These are phyloP conservation scores for Colletotrichum sp. DNA, from an alignment of 2,329 filamentous ascomycete genomes.

Conservation along the genomic window DNA sequence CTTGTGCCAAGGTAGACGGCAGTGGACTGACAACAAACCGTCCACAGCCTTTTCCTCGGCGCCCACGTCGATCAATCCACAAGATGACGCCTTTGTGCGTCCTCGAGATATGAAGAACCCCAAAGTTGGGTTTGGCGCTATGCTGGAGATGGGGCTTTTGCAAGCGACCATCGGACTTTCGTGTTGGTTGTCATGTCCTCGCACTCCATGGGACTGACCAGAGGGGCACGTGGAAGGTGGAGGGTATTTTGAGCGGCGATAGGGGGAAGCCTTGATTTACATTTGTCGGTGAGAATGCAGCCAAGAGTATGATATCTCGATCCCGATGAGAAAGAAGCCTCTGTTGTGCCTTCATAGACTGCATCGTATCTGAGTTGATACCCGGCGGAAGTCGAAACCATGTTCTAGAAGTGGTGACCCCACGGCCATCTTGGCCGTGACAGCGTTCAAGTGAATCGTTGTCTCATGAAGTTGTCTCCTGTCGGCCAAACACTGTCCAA, in stretches of 20 bases:
- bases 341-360: not conserved
- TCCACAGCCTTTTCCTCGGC: not conserved
- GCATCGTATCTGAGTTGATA: not conserved
- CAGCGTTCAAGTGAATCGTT: not conserved
- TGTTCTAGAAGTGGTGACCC: not conserved
- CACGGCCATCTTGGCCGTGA: not conserved
- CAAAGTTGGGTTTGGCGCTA: not conserved
- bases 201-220: not conserved
- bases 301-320: not conserved
- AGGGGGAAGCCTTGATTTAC: not conserved
- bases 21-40: constrained; percentile 1
- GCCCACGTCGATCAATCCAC: not conserved
- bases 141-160: not conserved
- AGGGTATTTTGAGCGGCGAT: not conserved
- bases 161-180: not conserved
- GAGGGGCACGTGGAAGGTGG: not conserved
- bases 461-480: not conserved
- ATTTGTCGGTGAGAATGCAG: not conserved
- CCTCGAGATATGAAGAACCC: not conserved
- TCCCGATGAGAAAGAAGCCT: not conserved
- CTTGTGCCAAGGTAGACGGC: not conserved
- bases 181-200: not conserved
- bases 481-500: not conserved
- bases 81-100: not conserved
- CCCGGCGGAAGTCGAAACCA: not conserved